These are phyloP conservation scores for Phaeosphaeriaceae sp. DNA, from an alignment of 2,329 filamentous ascomycete genomes.

Conservation along the genomic window DNA sequence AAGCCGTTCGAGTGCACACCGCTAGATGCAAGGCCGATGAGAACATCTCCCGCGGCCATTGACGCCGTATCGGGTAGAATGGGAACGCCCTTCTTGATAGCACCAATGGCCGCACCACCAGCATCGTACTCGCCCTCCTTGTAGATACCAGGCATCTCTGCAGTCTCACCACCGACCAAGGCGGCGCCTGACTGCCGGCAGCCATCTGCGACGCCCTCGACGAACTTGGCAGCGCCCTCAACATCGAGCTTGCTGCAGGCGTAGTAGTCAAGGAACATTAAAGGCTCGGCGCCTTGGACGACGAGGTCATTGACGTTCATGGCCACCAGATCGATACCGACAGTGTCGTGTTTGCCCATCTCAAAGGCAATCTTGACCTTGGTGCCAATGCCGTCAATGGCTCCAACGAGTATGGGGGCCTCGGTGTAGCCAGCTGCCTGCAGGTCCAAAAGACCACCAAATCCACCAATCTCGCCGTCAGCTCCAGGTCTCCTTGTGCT, in stretches of 20 bases:
- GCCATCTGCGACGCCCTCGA: constrained; percentile 87
- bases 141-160: constrained; percentile 98
- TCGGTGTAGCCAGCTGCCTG: constrained; percentile 75
- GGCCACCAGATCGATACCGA: constrained; percentile 94
- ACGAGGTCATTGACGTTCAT: constrained; percentile 99
- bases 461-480: constrained; percentile 92
- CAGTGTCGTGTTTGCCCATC: constrained; percentile 89
- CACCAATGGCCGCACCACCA: constrained; percentile 87
- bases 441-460: constrained; percentile 87
- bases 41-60: constrained; percentile 84
- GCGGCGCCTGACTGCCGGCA: constrained; percentile 87
- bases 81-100: constrained; percentile 70
- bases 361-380: constrained; percentile 96
- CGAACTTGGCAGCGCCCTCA: constrained; percentile 80
- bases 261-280: constrained; percentile 98
- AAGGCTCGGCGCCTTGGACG: constrained; percentile 91
- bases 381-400: constrained; percentile 95
- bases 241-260: constrained; percentile 89
- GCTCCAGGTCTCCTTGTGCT: constrained; percentile 86
- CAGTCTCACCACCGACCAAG: constrained; percentile 95
- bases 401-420: constrained; percentile 85
- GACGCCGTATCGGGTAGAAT: constrained; percentile 77
- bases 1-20: constrained; percentile 97
- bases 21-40: constrained; percentile 84
- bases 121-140: constrained; percentile 89